Conservation (phyloP, 495 filamentous ascomycete genomes). For the Ascobolus immersus region DNA sequence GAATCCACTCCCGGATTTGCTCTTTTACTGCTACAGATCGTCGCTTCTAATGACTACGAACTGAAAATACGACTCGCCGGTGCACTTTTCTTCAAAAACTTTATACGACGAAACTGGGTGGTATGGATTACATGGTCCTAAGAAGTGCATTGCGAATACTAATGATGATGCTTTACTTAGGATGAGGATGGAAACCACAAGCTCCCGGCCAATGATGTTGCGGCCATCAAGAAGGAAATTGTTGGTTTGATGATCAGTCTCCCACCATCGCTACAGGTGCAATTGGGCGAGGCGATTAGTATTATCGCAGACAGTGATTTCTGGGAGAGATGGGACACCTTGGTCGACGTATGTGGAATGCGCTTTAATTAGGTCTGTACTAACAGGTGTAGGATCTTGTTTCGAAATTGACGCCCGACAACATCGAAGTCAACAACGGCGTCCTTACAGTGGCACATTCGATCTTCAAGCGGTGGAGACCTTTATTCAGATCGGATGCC, state of each 20-base stretch:
- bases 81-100: conserved; percentile 94
- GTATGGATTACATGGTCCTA: conserved; percentile 18
- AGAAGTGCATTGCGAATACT: conserved; percentile 3
- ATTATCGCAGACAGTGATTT: conserved; percentile 96
- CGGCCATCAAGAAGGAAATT: conserved; percentile 73
- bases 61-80: conserved; percentile 62
- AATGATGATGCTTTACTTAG: conserved; percentile 15
- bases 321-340: conserved; percentile 78
- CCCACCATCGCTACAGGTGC: conserved; percentile 61
- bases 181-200: conserved; percentile 86
- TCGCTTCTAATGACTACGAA: conserved; percentile 41
- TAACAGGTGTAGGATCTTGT: conserved; percentile 44
- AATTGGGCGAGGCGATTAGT: conserved; percentile 88
- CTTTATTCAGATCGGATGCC: conserved; percentile 68
- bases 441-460: conserved; percentile 93
- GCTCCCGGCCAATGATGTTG: conserved; percentile 52
- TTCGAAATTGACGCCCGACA: conserved; percentile 49
- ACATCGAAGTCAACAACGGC: conserved; percentile 63
- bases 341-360: conserved; percentile 64
- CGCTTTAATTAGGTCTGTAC: conserved; percentile 7
- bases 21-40: conserved; percentile 65
- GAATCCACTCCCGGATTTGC: conserved; percentile 66
- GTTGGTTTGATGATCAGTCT: conserved; percentile 91
- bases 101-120: conserved; percentile 73
- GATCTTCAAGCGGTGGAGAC: conserved; percentile 90